These are phyloP conservation scores for Parafenestella ontariensis DNA, from an alignment of 2,329 filamentous ascomycete species.

Conservation along the genomic window DNA sequence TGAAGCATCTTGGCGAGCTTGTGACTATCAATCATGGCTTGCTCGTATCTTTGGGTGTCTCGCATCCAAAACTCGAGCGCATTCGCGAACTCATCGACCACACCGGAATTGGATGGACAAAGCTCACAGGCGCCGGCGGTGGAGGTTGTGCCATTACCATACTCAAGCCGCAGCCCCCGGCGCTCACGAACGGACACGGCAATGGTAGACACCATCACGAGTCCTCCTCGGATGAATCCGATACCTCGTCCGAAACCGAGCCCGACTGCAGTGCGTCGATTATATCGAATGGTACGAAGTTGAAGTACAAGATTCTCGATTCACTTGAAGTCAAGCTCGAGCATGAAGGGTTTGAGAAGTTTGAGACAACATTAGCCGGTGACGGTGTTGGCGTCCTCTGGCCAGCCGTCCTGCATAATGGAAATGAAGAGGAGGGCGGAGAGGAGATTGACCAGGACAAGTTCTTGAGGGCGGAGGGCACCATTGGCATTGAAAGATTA, in stretches of 20 bases:
- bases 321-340: slow-evolving; percentile 67
- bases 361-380: slow-evolving; percentile 88
- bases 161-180: slow-evolving; percentile 67
- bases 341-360: slow-evolving; percentile 75
- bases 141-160: slow-evolving; percentile 96
- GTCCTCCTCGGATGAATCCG: slow-evolving; percentile 29
- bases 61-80: slow-evolving; percentile 89
- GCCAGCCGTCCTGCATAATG: slow-evolving; percentile 89
- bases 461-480: slow-evolving; percentile 83
- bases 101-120: slow-evolving; percentile 92
- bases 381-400: slow-evolving; percentile 94
- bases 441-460: slow-evolving; percentile 93
- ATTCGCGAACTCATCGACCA: slow-evolving; percentile 86
- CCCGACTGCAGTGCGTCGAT: slow-evolving; percentile 37
- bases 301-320: slow-evolving; percentile 56
- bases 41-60: slow-evolving; percentile 89
- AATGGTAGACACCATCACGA: slow-evolving; percentile 28
- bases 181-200: slow-evolving; percentile 55
- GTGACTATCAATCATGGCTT: slow-evolving; percentile 95
- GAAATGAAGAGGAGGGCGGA: slow-evolving; percentile 78
- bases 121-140: slow-evolving; percentile 93
- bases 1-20: slow-evolving; percentile 82
- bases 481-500: slow-evolving; percentile 83
- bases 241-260: slow-evolving; percentile 34
- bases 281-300: slow-evolving; percentile 41